Base-by-base conservation (phyloP, 768 basidiomycete genomes). In the Phlebiopsis gigantea region DNA sequence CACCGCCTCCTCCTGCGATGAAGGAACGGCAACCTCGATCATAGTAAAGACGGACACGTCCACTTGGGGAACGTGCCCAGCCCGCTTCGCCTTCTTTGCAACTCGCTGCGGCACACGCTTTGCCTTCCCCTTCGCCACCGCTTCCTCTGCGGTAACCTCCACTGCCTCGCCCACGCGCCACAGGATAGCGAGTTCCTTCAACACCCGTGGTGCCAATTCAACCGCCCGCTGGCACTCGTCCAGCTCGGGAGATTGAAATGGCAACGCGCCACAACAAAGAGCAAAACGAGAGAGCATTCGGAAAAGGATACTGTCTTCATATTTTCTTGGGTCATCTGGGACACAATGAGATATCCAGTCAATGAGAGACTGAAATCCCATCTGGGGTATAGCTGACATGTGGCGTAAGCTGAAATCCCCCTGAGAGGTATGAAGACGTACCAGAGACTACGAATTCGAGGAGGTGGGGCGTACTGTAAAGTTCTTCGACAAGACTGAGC, bases 41-140 rank as follows among this genome's bases (percentile, higher is more conserved):
- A 55, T 68, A 5, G 57, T 60, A 43, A 78, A 73, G 0, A 63
- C 65, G 6, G 61, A 49, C 10, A 41, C 22, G 39, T 78, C 65
- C 6, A 73, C 31, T 7, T n/a, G 1, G 7, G 55, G 28, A 2
- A 10, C 39, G 55, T 53, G 55, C 12, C 17, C 8, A 34, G 53
- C 58, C 57, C 64, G 39, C 61, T 61, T 63, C 54, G 69, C 42
- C 54, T 45, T 53, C 66, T 66, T 59, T 24, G 41, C 45, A 30
- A 49, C 31, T 28, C 43, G 41, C 21, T 52, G 58, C 28, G 48
- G 15, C 15, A 22, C n/a, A 25, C 53, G 48, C 34, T 31, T 46
- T 6, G 25, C 2, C 21, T 49, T 28, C 15, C n/a, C 22, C 22
- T 34, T 42, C 59, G 19, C 41, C 56, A 26, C 29, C 25, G 44